Evolutionary conservation across 2,329 filamentous ascomycete species (phyloP), one percentile per base, ranked within the genome.

Genomic region (Diaporthe caulivora): DNA sequence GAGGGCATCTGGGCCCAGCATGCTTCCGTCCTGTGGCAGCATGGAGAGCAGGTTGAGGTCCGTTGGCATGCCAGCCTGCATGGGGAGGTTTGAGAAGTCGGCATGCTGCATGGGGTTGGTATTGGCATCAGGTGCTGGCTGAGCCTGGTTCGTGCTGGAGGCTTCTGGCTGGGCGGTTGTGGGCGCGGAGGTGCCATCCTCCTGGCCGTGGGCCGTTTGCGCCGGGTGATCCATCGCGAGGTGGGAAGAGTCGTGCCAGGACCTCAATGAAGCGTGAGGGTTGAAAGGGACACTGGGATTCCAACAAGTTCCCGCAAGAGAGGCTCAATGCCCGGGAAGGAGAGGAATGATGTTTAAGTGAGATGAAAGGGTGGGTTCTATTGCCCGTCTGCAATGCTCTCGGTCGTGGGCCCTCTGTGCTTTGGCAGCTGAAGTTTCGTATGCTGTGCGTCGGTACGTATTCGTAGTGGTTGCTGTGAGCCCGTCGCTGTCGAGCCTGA

Each of bases 161-260:
- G 40, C 18, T 18, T 67, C 31, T 49, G 60, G 34, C 13, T 71
- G 58, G 9, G 53, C 40, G 26, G 73, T 75, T 78, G 71, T 78
- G 72, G 71, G 75, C 77, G 70, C 67, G 77, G 53, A 75, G 70
- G 72, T 76, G 67, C 78, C 80, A 79, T 74, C 77, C 76, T 77
- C 79, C 76, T 76, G 80, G 57, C 74, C 77, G 58, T 54, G 73
- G 64, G 51, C 69, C 70, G 71, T 57, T 67, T 72, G 57, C 69
- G 65, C 71, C 49, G 58, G 58, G 15, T 69, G 53, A 11, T 71
- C 73, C 73, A 75, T 75, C 26, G 8, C 73, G 73, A 31, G 53
- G 17, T 51, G 47, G 24, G 60, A 37, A 47, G 54, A 73, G 18
- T n/a, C 18, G 51, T 57, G 49, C 24, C 40, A 29, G 11, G 15